phyloP scores from a whole-genome alignment of 2,329 filamentous ascomycete species.

The Aspergillus ochraceus region DNA sequence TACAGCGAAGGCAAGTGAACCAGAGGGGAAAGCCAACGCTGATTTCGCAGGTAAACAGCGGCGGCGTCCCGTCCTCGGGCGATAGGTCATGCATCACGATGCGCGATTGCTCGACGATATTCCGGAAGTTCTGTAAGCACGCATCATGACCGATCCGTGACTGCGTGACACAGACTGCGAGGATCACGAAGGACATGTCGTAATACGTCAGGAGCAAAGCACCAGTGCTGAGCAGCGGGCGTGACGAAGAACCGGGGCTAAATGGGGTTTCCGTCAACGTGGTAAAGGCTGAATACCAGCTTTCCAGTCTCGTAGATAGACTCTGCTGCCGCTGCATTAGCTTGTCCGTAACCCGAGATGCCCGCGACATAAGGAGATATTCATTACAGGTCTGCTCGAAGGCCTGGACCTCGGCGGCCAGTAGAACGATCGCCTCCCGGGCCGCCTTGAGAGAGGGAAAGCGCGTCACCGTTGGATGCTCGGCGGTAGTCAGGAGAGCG shows the following conservation, averaged over 20 bases:
- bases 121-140: conserved; percentile 26
- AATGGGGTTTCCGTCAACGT: conserved; percentile 13
- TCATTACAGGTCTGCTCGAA: conserved; percentile 23
- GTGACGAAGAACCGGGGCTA: conserved; percentile 5
- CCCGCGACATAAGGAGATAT: conserved; percentile 12
- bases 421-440: conserved; percentile 25
- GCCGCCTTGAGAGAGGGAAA: conserved; percentile 18
- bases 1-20: conserved; percentile 33
- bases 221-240: conserved; percentile 15
- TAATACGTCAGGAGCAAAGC: conserved; percentile 26
- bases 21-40: conserved; percentile 30
- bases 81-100: conserved; percentile 20
- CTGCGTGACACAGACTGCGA: conserved; percentile 22
- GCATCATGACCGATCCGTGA: conserved; percentile 22
- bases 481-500: conserved; percentile 1
- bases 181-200: conserved; percentile 24
- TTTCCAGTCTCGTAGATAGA: conserved; percentile 18
- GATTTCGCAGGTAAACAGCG: conserved; percentile 34
- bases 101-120: conserved; percentile 26
- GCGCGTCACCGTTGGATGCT: background rate
- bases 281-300: conserved; percentile 25
- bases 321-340: conserved; percentile 13
- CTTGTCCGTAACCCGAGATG: conserved; percentile 13
- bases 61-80: conserved; percentile 24
- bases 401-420: conserved; percentile 23